Base-by-base conservation (phyloP, 2,329 filamentous ascomycete species). In the Exophiala sp. region DNA sequence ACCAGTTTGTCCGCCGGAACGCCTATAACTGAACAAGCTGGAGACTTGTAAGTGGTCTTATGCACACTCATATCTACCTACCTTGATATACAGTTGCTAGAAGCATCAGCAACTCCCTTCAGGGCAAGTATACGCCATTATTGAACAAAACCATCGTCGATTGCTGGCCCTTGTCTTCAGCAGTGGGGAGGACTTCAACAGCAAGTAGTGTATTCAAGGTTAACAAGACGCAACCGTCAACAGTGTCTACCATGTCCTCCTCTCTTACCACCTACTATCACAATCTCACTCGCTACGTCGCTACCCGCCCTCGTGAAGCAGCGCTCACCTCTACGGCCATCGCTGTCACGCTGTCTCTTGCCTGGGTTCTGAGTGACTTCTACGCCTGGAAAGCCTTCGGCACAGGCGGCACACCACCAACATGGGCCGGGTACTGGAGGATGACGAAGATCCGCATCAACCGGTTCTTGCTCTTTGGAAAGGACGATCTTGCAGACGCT, bases 401-500 rank as follows among this genome's bases (percentile, higher is more conserved):
- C 41, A 60, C 58, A n/a, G 58, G 58, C 12, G 58, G 58, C 34
- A 60, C 58, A 9, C 58, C 58, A n/a, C 55, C 58, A 3, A 60
- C 58, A 7, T 60, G 58, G 58, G 49, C 54, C 8, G 58, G 58
- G 1, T 60, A 60, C 55, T 58, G 55, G 58, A 49, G 58, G 32
- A 60, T 60, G 58, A 60, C 58, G 29, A 60, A 60, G 43, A 16
- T 60, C 11, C 52, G 58, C 1, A 14, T 60, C 45, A 52, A 55
- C 29, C 55, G 52, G 11, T 5, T 58, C 12, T 44, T 58, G 3
- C 52, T 54, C 12, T 54, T 58, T n/a, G 52, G 50, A 10, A 46
- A 51, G 36, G 55, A 58, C 39, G 50, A 60, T 32, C 58, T 60
- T 5, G 44, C 45, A 21, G 55, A 60, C 41, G 18, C 58, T 12